Conservation (phyloP, 2,329 filamentous ascomycete species). For the Alternaria sp. region DNA sequence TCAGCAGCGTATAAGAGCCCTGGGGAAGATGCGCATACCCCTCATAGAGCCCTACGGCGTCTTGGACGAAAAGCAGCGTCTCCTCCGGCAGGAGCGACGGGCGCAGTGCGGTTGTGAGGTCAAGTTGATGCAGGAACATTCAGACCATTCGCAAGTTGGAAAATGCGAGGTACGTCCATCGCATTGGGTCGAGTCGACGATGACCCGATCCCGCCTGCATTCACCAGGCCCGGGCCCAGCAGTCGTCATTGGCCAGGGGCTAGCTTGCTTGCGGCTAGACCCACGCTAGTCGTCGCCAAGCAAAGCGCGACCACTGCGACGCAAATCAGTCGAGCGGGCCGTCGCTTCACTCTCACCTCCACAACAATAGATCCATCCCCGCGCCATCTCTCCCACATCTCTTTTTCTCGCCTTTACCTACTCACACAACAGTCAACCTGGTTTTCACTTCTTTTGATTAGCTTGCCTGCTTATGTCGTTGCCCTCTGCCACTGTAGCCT, state of each 20-base stretch:
- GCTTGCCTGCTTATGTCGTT: slow-evolving; percentile 33
- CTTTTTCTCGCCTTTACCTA: slow-evolving; percentile 11
- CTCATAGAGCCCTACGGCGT: slow-evolving; percentile 96
- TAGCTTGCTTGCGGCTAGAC: slow-evolving; percentile 12
- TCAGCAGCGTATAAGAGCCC: slow-evolving; percentile 17
- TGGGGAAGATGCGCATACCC: slow-evolving; percentile 67
- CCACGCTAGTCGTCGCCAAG: slow-evolving; percentile 11
- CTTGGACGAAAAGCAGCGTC: slow-evolving; percentile 93
- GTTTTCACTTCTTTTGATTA: slow-evolving; percentile 4
- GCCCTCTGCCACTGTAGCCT: slow-evolving; percentile 36
- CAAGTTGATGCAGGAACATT: slow-evolving; percentile 97
- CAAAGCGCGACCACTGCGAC: neutral
- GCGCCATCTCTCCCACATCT: neutral
- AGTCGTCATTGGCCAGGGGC: slow-evolving; percentile 25
- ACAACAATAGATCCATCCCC: slow-evolving; percentile 4
- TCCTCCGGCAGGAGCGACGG: slow-evolving; percentile 93
- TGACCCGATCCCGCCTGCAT: slow-evolving; percentile 5
- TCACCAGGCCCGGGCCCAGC: slow-evolving; percentile 20
- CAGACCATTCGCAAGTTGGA: slow-evolving; percentile 56
- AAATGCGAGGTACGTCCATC: slow-evolving; percentile 18
- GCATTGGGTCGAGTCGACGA: slow-evolving; percentile 9
- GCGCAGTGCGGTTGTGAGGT: slow-evolving; percentile 94
- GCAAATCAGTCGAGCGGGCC: slow-evolving; percentile 19
- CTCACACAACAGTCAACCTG: slow-evolving; percentile 21
- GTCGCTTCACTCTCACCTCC: slow-evolving; percentile 27